Percentiles rank a stretch among this genome's conserved stretches.
phyloP scores from a whole-genome alignment of 139 green algal species.

The Pleodorina starrii region DNA sequence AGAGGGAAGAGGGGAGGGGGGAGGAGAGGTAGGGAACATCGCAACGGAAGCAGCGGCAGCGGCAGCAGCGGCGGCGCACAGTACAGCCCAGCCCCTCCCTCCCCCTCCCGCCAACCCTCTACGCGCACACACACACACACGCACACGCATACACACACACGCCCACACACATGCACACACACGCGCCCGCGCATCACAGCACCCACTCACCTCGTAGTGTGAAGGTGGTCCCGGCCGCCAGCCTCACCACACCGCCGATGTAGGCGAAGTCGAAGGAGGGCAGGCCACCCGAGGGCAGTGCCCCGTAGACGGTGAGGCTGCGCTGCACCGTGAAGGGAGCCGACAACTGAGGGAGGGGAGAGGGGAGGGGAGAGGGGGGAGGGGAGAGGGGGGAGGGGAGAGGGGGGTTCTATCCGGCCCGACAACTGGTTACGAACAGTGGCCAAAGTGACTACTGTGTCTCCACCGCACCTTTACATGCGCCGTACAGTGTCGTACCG shows the following conservation, averaged over 20 bases:
- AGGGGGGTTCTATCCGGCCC: not conserved
- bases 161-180: not conserved
- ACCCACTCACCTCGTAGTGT: slow-evolving; percentile 13
- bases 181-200: not conserved
- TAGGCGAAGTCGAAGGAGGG: slow-evolving; percentile 35
- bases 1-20: not conserved
- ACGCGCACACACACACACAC: not conserved
- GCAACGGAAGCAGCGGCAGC: not conserved
- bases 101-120: too few relatives aligned
- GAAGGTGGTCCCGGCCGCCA: slow-evolving; percentile 1
- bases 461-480: not conserved
- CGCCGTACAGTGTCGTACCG: too few relatives aligned
- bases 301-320: slow-evolving; percentile 10
- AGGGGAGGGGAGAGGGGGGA: not conserved
- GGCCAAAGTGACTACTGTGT: not conserved
- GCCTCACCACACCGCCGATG: not conserved
- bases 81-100: too few relatives aligned
- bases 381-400: not conserved
- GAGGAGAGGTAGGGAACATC: not conserved
- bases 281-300: not conserved
- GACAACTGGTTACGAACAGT: not conserved
- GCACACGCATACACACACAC: not conserved
- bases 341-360: not conserved
- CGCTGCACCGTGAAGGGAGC: not conserved
- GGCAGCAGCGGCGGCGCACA: not conserved